Percentiles rank a stretch among this genome's conserved stretches.
Evolutionary conservation across 345 rosid species (phyloP).

Genomic region (Hypericum perforatum): DNA sequence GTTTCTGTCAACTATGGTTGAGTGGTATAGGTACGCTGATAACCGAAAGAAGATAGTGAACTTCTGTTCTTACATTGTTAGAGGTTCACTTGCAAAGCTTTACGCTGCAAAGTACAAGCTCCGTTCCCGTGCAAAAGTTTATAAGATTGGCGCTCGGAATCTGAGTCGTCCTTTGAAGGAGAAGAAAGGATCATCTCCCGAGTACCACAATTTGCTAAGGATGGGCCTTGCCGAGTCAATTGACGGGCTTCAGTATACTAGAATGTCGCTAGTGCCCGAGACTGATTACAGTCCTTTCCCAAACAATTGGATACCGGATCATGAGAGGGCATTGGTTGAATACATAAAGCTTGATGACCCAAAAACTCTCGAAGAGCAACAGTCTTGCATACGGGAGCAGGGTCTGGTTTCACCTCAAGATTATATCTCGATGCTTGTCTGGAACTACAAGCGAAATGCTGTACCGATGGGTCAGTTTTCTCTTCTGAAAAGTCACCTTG

Average conservation of each 20-base stretch:
- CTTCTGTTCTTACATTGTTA: slow-evolving; percentile 74
- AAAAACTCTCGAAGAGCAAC: slow-evolving; percentile 68
- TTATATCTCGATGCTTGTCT: slow-evolving; percentile 82
- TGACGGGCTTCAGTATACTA: slow-evolving; percentile 83
- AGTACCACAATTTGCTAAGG: slow-evolving; percentile 67
- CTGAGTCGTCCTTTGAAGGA: slow-evolving; percentile 77
- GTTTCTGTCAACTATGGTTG: slow-evolving; percentile 72
- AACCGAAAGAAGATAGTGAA: slow-evolving; percentile 81
- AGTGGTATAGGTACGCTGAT: slow-evolving; percentile 90
- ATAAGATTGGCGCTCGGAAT: slow-evolving; percentile 55
- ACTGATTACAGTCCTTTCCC: slow-evolving; percentile 86
- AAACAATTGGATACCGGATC: slow-evolving; percentile 78
- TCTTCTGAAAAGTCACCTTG: slow-evolving; percentile 21
- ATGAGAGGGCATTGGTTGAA: slow-evolving; percentile 72
- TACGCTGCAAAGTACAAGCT: slow-evolving; percentile 95
- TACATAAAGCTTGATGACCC: slow-evolving; percentile 69
- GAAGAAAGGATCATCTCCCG: slow-evolving; percentile 87
- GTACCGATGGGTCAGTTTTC: slow-evolving; percentile 59
- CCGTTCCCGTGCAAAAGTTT: slow-evolving; percentile 87
- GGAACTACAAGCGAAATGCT: slow-evolving; percentile 91
- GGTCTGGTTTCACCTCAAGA: slow-evolving; percentile 93
- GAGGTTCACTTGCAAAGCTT: slow-evolving; percentile 92
- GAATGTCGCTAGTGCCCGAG: slow-evolving; percentile 94
- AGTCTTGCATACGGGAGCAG: slow-evolving; percentile 46
- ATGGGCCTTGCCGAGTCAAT: slow-evolving; percentile 91